Conservation (phyloP, 2,329 filamentous ascomycete species). For the Dactylonectria estremocensis region DNA sequence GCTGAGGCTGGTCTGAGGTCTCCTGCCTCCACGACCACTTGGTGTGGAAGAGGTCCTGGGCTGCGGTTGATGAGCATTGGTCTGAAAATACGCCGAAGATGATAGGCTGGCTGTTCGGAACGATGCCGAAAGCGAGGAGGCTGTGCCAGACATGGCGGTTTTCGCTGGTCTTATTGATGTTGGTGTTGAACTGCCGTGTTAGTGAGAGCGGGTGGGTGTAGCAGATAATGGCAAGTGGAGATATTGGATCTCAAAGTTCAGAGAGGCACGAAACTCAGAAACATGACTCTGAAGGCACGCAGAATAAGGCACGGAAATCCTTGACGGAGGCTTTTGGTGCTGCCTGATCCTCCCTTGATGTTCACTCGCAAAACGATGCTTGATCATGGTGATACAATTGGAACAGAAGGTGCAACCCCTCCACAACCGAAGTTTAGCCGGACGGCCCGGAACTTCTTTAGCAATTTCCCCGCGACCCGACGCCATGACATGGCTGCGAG, state of each 20-base stretch:
- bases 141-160: conserved; percentile 23
- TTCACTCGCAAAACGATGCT: background rate
- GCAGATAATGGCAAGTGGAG: conserved; percentile 1
- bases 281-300: background rate
- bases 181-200: conserved; percentile 1
- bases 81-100: conserved; percentile 46
- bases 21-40: background rate
- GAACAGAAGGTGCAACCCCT: background rate
- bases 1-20: conserved; percentile 28
- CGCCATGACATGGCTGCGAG: conserved; percentile 38
- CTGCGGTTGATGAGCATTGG: conserved; percentile 6
- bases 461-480: conserved; percentile 31
- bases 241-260: background rate
- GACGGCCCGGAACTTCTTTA: conserved; percentile 41
- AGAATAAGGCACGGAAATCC: background rate
- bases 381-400: background rate
- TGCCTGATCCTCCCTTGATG: background rate
- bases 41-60: conserved; percentile 2
- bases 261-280: background rate
- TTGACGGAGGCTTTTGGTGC: background rate
- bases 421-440: conserved; percentile 44
- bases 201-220: background rate
- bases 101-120: conserved; percentile 29
- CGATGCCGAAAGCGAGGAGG: conserved; percentile 4
- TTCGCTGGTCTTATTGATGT: background rate